Evolutionary conservation across 257 asterid genomes (phyloP).

Genomic region (Fraxinus excelsior): DNA sequence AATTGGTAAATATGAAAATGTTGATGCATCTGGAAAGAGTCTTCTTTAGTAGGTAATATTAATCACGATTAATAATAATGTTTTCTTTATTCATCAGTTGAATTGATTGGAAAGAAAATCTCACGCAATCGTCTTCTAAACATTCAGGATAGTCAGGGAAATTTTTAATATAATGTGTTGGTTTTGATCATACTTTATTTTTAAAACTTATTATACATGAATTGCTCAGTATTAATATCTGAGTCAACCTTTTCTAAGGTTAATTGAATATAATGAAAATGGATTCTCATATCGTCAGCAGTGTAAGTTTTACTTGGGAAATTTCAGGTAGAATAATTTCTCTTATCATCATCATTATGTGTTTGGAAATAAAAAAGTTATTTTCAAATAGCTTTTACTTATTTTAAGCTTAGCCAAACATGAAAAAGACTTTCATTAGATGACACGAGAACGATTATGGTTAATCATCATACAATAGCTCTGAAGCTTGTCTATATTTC

Average conservation of each 20-base stretch:
- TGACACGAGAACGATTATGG: no score
- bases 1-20: conserved; percentile 52
- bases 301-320: conserved; percentile 10
- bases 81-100: background rate
- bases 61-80: conserved; percentile 8
- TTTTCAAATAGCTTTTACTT: no score
- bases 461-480: no score
- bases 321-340: no score
- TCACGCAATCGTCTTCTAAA: background rate
- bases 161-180: conserved; percentile 19
- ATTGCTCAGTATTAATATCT: background rate
- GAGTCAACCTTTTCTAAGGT: conserved; percentile 2
- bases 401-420: no score
- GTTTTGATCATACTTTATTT: background rate
- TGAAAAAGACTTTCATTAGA: no score
- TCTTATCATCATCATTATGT: no score
- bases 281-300: no score
- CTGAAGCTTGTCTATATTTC: no score
- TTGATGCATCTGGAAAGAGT: conserved; percentile 78
- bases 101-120: conserved; percentile 3
- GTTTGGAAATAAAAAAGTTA: no score
- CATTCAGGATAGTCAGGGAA: conserved; percentile 76
- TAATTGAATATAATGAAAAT: conserved; percentile 14
- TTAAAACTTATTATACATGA: background rate
- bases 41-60: conserved; percentile 84